Conservation (phyloP, 2,329 filamentous ascomycete species). For the Penicillium thymicola region DNA sequence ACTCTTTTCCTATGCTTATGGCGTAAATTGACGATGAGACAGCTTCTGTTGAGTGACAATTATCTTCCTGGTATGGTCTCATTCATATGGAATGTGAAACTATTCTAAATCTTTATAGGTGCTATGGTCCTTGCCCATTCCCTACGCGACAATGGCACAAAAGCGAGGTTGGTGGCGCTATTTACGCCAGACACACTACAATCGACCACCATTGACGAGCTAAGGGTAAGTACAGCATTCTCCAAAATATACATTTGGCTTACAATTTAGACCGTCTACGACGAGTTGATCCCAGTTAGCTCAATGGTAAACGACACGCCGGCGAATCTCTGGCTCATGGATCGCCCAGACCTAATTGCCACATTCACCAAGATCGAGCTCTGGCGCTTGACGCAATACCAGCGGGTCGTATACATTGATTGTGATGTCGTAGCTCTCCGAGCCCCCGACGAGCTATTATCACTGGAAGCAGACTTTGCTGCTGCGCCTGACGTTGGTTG, state of each 20-base stretch:
- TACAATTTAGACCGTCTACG: constrained; percentile 66
- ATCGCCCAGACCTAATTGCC: constrained; percentile 81
- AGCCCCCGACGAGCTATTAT: constrained; percentile 89
- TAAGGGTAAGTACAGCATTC: constrained; percentile 56
- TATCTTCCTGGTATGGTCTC: constrained; percentile 77
- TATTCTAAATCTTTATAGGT: constrained; percentile 57
- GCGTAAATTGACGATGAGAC: constrained; percentile 13
- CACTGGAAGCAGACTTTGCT: constrained; percentile 58
- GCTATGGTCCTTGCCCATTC: constrained; percentile 93
- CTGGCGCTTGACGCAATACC: constrained; percentile 87
- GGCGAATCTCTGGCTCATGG: constrained; percentile 86
- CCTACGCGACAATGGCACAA: constrained; percentile 81
- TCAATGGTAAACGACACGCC: constrained; percentile 73
- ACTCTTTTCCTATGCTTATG: constrained; percentile 5
- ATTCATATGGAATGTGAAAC: neutral
- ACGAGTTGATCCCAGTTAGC: constrained; percentile 82
- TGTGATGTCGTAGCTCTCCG: constrained; percentile 88
- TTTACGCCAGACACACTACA: constrained; percentile 79
- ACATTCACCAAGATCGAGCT: constrained; percentile 96
- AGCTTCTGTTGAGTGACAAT: constrained; percentile 88
- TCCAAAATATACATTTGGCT: neutral
- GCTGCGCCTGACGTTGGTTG: constrained; percentile 93
- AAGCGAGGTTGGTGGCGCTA: constrained; percentile 79
- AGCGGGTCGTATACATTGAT: constrained; percentile 91
- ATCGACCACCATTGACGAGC: constrained; percentile 69